phyloP scores from a whole-genome alignment of 2,329 filamentous ascomycete genomes.

The Xylariaceae sp. region DNA sequence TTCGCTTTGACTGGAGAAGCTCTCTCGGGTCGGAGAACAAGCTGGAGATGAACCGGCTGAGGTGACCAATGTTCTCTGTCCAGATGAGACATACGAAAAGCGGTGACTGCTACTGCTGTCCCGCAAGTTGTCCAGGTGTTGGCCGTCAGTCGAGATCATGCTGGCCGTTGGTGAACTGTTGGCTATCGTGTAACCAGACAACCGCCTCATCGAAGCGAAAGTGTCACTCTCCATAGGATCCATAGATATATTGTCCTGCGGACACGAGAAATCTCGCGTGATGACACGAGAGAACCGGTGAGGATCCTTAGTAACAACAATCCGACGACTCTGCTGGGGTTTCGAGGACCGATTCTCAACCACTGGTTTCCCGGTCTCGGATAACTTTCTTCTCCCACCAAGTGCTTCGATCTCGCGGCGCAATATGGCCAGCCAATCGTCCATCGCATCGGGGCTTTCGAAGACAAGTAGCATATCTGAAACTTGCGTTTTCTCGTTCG shows the following conservation, averaged over 20 bases:
- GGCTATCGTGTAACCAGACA: constrained; percentile 44
- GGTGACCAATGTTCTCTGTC: constrained; percentile 56
- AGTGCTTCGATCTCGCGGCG: constrained; percentile 66
- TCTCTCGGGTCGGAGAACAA: constrained; percentile 52
- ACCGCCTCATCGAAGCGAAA: constrained; percentile 25
- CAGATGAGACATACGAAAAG: constrained; percentile 57
- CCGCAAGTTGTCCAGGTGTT: constrained; percentile 53
- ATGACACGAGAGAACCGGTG: constrained; percentile 42
- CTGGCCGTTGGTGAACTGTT: constrained; percentile 56
- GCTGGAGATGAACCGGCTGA: constrained; percentile 56
- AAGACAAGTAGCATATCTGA: constrained; percentile 70
- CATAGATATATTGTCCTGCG: constrained; percentile 22
- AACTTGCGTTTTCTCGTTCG: constrained; percentile 52
- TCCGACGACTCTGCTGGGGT: constrained; percentile 40
- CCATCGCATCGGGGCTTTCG: constrained; percentile 69
- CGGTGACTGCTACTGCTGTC: constrained; percentile 49
- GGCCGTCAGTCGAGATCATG: constrained; percentile 54
- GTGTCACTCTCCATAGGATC: constrained; percentile 27
- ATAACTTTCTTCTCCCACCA: constrained; percentile 61
- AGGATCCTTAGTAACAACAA: constrained; percentile 45
- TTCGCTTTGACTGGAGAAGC: constrained; percentile 40
- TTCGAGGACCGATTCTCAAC: constrained; percentile 35
- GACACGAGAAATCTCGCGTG: constrained; percentile 35
- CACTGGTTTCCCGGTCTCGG: constrained; percentile 55
- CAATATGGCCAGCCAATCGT: constrained; percentile 66